Conservation (phyloP, 2,329 filamentous ascomycete species). For the Fusarium subglutinans region DNA sequence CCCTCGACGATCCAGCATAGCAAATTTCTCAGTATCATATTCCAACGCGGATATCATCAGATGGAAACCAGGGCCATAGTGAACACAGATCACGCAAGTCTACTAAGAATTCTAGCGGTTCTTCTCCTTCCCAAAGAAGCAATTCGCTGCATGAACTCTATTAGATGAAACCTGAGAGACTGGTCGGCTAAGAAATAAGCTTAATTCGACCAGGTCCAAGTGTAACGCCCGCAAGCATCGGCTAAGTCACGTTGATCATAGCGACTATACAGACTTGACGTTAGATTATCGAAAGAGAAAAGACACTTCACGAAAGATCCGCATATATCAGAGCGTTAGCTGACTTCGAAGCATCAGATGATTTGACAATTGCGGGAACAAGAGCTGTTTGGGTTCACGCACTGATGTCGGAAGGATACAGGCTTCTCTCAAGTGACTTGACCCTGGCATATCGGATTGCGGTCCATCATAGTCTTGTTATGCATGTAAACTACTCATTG, state of each 20-base stretch:
- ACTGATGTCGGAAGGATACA: too few relatives aligned
- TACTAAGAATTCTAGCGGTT: fast-evolving
- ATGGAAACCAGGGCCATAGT: fast-evolving
- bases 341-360: fast-evolving
- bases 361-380: neutral
- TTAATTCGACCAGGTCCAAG: neutral
- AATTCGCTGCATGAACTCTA: neutral
- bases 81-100: neutral
- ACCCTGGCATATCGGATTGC: fast-evolving
- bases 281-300: fast-evolving
- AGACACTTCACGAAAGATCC: fast-evolving
- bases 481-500: too few relatives aligned
- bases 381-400: neutral
- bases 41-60: fast-evolving
- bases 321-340: fast-evolving
- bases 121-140: neutral
- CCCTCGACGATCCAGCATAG: neutral
- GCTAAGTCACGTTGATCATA: too few relatives aligned
- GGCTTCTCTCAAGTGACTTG: neutral
- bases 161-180: neutral
- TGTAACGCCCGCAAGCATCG: neutral
- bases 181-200: neutral
- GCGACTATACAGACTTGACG: too few relatives aligned
- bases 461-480: fast-evolving
- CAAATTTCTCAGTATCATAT: neutral